phyloP scores from a whole-genome alignment of 306 rosid species.

The Prunus padus region DNA sequence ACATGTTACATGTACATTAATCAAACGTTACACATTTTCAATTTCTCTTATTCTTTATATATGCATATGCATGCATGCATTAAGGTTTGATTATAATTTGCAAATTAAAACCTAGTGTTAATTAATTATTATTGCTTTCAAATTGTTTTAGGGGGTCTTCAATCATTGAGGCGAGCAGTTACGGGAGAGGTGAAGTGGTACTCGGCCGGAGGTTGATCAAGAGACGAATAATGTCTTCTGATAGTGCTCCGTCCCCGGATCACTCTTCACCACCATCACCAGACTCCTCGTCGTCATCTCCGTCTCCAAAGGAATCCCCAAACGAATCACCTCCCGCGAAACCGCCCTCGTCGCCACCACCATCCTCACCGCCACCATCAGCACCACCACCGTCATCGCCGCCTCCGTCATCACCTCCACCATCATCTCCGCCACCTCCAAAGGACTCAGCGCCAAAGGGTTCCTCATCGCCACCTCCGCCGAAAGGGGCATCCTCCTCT shows the following conservation, averaged over 20 bases:
- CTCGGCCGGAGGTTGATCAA: slow-evolving; percentile 41
- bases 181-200: slow-evolving; percentile 34
- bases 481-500: neutral
- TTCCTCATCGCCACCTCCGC: slow-evolving; percentile 3
- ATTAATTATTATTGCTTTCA: neutral
- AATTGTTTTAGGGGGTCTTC: slow-evolving; percentile 34
- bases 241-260: slow-evolving; percentile 29
- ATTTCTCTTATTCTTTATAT: neutral
- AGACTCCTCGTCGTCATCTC: neutral
- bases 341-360: slow-evolving; percentile 1
- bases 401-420: slow-evolving; percentile 5
- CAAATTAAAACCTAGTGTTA: neutral
- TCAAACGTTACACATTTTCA: neutral
- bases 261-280: slow-evolving; percentile 16
- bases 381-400: slow-evolving; percentile 2
- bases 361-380: slow-evolving; percentile 20
- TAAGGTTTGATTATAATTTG: too few relatives aligned
- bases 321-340: neutral
- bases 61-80: neutral
- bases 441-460: neutral
- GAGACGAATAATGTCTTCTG: slow-evolving; percentile 48
- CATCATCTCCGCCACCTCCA: slow-evolving; percentile 3
- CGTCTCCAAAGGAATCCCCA: slow-evolving; percentile 4
- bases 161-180: slow-evolving; percentile 32
- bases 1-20: neutral